phyloP scores from a whole-genome alignment of 139 green algal species.

The Yamagishiella unicocca region DNA sequence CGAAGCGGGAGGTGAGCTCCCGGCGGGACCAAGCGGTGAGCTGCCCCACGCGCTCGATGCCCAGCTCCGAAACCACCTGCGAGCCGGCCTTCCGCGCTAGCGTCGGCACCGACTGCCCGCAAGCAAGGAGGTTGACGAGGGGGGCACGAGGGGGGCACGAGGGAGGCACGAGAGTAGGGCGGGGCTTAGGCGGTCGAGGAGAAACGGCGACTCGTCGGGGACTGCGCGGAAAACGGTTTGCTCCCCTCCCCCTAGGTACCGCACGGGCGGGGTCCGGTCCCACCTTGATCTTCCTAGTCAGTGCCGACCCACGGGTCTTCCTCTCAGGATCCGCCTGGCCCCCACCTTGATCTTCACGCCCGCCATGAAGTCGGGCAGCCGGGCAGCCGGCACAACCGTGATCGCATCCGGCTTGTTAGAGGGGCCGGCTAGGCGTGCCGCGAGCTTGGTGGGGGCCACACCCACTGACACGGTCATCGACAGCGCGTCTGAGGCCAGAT shows the following conservation, averaged over 20 bases:
- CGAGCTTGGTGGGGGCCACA: slow-evolving; percentile 67
- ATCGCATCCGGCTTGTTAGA: slow-evolving; percentile 69
- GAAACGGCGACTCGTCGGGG: neutral
- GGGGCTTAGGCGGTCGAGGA: too few species aligned
- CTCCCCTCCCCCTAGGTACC: too few species aligned
- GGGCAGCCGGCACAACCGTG: slow-evolving; percentile 58
- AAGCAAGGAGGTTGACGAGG: too few species aligned
- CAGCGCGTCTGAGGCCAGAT: neutral
- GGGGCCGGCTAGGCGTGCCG: slow-evolving; percentile 65
- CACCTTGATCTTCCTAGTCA: too few species aligned
- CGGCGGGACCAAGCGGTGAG: slow-evolving; percentile 29
- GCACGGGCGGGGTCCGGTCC: too few species aligned
- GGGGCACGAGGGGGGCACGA: neutral
- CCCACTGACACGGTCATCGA: slow-evolving; percentile 64
- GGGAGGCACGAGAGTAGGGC: neutral
- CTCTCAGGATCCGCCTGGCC: neutral
- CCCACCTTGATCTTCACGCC: slow-evolving; percentile 45
- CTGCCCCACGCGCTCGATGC: slow-evolving; percentile 54
- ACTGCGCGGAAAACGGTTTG: too few species aligned
- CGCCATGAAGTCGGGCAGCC: slow-evolving; percentile 51
- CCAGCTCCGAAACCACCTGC: slow-evolving; percentile 53
- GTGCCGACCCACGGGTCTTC: too few species aligned
- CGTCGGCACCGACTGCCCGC: slow-evolving; percentile 32
- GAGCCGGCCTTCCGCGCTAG: slow-evolving; percentile 58
- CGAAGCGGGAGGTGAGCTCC: slow-evolving; percentile 15